Evolutionary conservation across 306 rosid species (phyloP), one percentile per base, ranked within the genome.

Genomic region (Malus orientalis): DNA sequence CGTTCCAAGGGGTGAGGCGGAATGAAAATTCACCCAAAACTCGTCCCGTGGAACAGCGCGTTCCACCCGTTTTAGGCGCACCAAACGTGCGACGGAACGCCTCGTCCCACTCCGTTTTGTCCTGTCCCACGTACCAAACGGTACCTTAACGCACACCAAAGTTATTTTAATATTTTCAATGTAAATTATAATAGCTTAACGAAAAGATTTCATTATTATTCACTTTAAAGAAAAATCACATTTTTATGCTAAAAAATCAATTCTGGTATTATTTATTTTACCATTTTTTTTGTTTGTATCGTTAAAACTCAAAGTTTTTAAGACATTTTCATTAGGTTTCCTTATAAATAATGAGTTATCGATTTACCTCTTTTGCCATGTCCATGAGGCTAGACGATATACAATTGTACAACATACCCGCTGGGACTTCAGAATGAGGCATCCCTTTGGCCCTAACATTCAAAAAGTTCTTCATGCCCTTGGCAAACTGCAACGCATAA

Each of bases 281-380:
- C 1, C 0, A 0, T 36, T 36, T 36, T 1, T 36, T 6, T 6
- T 33, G 38, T 33, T 0, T 0, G 1, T 36, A 5, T 36, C 2
- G 0, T 36, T 6, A 36, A 36, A 36, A 36, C 38, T 36, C 1
- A 36, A 36, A 36, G 0, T 6, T 36, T 36, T 5, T 2, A 5
- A 33, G 1, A 0, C 0, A 5, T 45, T 45, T 12, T 4, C 3
- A 49, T 49, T 49, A 49, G 0, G 4, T 49, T 14, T 15, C 8
- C 1, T 40, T 49, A 14, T 14, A 49, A 49, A 18, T 49, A 49
- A 49, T 15, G 20, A 49, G 55, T 15, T 49, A 15, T 6, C 40
- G 8, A 36, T 6, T 57, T 81, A 85, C 93, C 93, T 85, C 81
- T 20, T 74, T 78, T 13, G 76, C 85, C 83, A 87, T 80, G 4